Evolutionary conservation across 1,284 basidiomycete genomes (phyloP).

Genomic region (Pseudozyma sp.): DNA sequence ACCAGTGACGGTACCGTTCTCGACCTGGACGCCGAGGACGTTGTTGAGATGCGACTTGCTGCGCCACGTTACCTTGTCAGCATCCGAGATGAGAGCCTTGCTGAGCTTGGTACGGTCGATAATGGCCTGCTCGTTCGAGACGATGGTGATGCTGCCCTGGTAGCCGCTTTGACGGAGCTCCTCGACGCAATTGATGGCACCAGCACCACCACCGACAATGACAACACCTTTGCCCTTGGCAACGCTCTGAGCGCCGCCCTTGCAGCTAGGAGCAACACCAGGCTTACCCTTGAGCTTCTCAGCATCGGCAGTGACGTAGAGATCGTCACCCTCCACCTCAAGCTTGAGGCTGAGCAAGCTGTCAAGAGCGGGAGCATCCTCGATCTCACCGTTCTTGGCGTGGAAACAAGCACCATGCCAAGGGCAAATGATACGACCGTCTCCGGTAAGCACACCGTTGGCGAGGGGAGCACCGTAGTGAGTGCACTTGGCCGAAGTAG

Average conservation of each 20-base stretch:
- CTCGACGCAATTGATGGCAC: slow-evolving; percentile 82
- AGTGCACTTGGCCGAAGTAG: slow-evolving; percentile 87
- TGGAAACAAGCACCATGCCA: slow-evolving; percentile 97
- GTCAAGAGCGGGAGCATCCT: slow-evolving; percentile 89
- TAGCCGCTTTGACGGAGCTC: slow-evolving; percentile 87
- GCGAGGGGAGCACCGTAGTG: slow-evolving; percentile 85
- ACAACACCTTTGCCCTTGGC: slow-evolving; percentile 76
- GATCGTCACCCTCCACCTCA: slow-evolving; percentile 77
- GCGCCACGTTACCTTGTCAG: slow-evolving; percentile 81
- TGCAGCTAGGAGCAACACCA: slow-evolving; percentile 56
- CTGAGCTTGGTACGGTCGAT: slow-evolving; percentile 92
- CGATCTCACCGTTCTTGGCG: slow-evolving; percentile 73
- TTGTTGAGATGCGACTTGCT: slow-evolving; percentile 80
- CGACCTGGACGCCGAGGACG: slow-evolving; percentile 82
- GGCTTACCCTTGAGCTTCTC: slow-evolving; percentile 73
- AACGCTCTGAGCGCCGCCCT: slow-evolving; percentile 66
- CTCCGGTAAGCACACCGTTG: slow-evolving; percentile 83
- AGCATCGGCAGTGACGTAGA: slow-evolving; percentile 82
- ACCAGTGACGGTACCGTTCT: slow-evolving; percentile 71
- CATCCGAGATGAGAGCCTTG: slow-evolving; percentile 84
- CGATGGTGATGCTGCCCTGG: slow-evolving; percentile 80
- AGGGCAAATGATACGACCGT: slow-evolving; percentile 82
- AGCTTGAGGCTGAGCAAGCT: slow-evolving; percentile 84
- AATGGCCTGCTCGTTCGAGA: slow-evolving; percentile 83
- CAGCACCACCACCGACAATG: slow-evolving; percentile 87